phyloP scores from a whole-genome alignment of 2,329 filamentous ascomycete genomes.

The Claviceps pazoutovae region DNA sequence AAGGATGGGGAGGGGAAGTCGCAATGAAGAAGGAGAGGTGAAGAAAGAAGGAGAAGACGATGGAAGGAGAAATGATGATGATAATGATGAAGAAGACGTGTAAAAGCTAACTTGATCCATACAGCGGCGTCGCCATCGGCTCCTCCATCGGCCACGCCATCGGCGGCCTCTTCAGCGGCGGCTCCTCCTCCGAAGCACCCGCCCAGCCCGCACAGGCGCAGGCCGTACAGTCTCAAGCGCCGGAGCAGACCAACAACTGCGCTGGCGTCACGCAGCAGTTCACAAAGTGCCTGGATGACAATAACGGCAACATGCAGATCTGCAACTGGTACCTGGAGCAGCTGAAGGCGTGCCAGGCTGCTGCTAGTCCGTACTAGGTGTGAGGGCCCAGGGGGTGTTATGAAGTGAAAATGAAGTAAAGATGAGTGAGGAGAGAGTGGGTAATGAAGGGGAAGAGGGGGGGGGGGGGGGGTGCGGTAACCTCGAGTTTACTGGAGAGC shows the following conservation, averaged over 20 bases:
- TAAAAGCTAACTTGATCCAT: neutral
- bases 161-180: slow-evolving; percentile 73
- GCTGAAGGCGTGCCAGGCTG: slow-evolving; percentile 77
- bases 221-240: slow-evolving; percentile 36
- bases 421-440: slow-evolving; percentile 4
- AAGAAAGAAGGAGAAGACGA: neutral
- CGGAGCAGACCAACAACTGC: slow-evolving; percentile 51
- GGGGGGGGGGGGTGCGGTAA: too few relatives aligned
- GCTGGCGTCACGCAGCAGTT: slow-evolving; percentile 69
- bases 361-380: slow-evolving; percentile 56
- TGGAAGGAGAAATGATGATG: neutral
- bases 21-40: too few relatives aligned
- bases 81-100: neutral
- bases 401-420: neutral
- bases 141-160: slow-evolving; percentile 92
- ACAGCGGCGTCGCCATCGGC: slow-evolving; percentile 88
- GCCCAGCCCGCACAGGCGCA: slow-evolving; percentile 34
- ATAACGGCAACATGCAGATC: slow-evolving; percentile 85
- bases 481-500: too few relatives aligned
- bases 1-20: neutral
- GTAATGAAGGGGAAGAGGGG: too few relatives aligned
- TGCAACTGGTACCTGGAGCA: slow-evolving; percentile 98
- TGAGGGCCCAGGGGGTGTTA: neutral
- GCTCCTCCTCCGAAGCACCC: slow-evolving; percentile 43
- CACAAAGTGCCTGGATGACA: slow-evolving; percentile 92